Base-by-base conservation (phyloP, 108 stramenopile genomes). In the Nitzschia sp. region DNA sequence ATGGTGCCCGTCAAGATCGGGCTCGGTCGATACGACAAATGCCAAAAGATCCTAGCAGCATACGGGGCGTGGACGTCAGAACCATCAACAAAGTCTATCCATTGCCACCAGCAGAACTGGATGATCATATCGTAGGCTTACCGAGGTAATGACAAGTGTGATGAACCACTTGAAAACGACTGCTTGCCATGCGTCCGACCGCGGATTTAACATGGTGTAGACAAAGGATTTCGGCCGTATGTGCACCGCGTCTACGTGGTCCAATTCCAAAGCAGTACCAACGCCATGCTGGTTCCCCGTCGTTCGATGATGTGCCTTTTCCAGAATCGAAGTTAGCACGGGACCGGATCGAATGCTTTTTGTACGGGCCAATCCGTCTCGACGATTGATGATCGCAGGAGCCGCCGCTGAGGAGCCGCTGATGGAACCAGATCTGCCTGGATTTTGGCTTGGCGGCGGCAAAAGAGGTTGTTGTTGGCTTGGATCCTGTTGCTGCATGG, bases 1-100 rank as follows among this genome's bases (percentile, higher is more conserved):
- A 4, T 70, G 29, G 1, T 36, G 18, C 24, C 68, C 26, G 24
- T 5, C 21, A 19, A 75, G 45, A 2, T 54, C 54, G 2, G 64
- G 56, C 53, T 82, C 86, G 23, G 86, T 87, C 11, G 83, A 86
- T 8, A 76, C 19, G 24, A 87, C 73, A 63, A 83, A 87, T 11
- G 79, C 23, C 24, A 79, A 0, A 23, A 85, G 31, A 72, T 87
- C 86, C n/a, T 57, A 25, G 27, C 5, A 30, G 31, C 49, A 19
- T 51, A 42, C 11, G 11, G 38, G 15, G 38, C 38, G 38, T 42
- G 13, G 9, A 42, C 38, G 38, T 42, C n/a, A n/a, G n/a, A n/a
- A n/a, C n/a, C n/a, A n/a, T n/a, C n/a, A n/a, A n/a, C n/a, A n/a
- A n/a, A n/a, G n/a, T n/a, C n/a, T n/a, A n/a, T n/a, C n/a, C n/a